Evolutionary conservation across 176 grass and related monocot genomes (phyloP), one percentile per base, ranked within the genome.

Genomic region (Alloteropsis semialata): DNA sequence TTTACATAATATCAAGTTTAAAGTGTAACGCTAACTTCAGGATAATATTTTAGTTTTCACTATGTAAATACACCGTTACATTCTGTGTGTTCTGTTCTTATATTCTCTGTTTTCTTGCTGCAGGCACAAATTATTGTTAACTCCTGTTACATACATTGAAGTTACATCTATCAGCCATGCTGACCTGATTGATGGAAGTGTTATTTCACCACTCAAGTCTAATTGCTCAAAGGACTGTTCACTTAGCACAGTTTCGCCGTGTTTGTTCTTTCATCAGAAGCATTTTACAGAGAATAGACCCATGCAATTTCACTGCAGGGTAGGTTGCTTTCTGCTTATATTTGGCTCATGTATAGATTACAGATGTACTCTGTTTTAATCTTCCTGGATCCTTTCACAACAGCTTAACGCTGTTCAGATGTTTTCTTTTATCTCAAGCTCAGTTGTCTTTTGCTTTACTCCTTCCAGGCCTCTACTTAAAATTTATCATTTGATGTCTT

Each of bases 131-230:
- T 66, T 99, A 82, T 25, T 85, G 30, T 61, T 99, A 74, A 99
- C 89, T 34, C 74, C 96, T 25, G 58, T 79, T 43, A 92, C 96
- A 87, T 95, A 92, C 48, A 93, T 98, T 90, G 89, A 96, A 89
- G 88, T 96, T 59, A 80, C 25, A 74, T 93, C 87, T 32, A 85
- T 92, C 44, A 88, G 88, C 69, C 85, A 89, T 81, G 24, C 70
- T 36, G 61, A 64, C 42, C 54, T 39, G 76, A 84, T 54, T 83
- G 53, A 75, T 82, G 76, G 80, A 88, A 18, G 32, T 62, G 75
- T 75, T 58, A 74, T 55, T 74, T 62, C 74, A 55, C 58, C 73
- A 75, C 54, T 80, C 17, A 80, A 78, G 64, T 66, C 81, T 43
- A 58, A 82, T 87, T 84, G 53, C 63, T 69, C 69, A 68, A 60